Conservation (phyloP, 129 eudicot genomes). For the Cynara cardunculus region DNA sequence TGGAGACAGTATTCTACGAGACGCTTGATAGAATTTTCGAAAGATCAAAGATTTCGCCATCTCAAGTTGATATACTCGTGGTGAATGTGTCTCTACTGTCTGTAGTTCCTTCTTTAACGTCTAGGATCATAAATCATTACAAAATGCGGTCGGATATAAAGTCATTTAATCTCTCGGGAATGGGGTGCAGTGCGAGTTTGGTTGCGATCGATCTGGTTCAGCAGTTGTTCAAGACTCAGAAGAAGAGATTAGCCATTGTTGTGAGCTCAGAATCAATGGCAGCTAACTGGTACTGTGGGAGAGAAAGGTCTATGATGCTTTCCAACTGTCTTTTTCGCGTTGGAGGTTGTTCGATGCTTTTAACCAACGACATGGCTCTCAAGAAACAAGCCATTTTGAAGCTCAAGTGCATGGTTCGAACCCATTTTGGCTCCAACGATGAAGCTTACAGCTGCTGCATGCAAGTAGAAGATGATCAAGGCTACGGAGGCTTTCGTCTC, state of each 20-base stretch:
- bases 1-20: constrained; percentile 46
- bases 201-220: constrained; percentile 45
- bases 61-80: constrained; percentile 49
- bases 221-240: constrained; percentile 43
- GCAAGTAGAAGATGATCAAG: constrained; percentile 45
- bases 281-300: constrained; percentile 53
- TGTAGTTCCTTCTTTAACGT: constrained; percentile 44
- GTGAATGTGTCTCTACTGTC: constrained; percentile 56
- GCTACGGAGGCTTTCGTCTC: constrained; percentile 42
- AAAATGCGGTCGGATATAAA: constrained; percentile 52
- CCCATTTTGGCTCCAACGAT: constrained; percentile 44
- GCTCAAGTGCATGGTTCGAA: constrained; percentile 43
- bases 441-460: constrained; percentile 51
- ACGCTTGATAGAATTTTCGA: constrained; percentile 48
- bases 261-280: constrained; percentile 63
- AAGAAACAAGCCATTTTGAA: constrained; percentile 33
- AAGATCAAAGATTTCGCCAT: constrained; percentile 36
- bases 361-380: constrained; percentile 34
- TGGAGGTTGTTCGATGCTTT: constrained; percentile 58
- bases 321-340: constrained; percentile 54
- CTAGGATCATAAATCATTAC: constrained; percentile 54
- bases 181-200: constrained; percentile 69
- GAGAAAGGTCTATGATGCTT: constrained; percentile 54
- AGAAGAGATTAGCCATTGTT: constrained; percentile 41
- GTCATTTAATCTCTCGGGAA: constrained; percentile 49